These are phyloP conservation scores for Grigorovia humatica DNA, from an alignment of 805 yeast genomes.

Conservation along the genomic window DNA sequence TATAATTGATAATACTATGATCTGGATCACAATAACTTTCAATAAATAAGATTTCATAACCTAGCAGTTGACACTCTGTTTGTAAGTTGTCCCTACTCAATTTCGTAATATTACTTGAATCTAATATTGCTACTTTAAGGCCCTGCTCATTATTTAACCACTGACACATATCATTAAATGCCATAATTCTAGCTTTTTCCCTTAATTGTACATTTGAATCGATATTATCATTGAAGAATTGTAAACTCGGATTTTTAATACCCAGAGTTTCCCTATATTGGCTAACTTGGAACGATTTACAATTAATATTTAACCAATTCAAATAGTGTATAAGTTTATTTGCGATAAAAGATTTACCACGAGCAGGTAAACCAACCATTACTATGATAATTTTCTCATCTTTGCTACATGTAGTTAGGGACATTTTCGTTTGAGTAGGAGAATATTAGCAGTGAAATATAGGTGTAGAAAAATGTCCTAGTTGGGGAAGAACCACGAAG, in stretches of 20 bases:
- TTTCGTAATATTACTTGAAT: slow-evolving; percentile 82
- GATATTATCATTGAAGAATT: slow-evolving; percentile 64
- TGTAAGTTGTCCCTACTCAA: slow-evolving; percentile 58
- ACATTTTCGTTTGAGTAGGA: background rate
- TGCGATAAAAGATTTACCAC: slow-evolving; percentile 92
- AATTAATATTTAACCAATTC: slow-evolving; percentile 81
- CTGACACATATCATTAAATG: slow-evolving; percentile 67
- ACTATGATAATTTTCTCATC: slow-evolving; percentile 61
- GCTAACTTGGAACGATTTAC: slow-evolving; percentile 86
- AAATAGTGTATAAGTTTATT: slow-evolving; percentile 88
- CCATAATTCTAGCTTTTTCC: slow-evolving; percentile 57
- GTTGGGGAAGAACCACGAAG: too few relatives aligned
- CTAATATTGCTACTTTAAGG: slow-evolving; percentile 75
- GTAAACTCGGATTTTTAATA: slow-evolving; percentile 41
- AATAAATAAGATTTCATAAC: slow-evolving; percentile 80
- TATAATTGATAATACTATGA: slow-evolving; percentile 55
- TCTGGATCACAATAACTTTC: slow-evolving; percentile 88
- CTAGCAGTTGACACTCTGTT: slow-evolving; percentile 48
- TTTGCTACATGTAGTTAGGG: background rate
- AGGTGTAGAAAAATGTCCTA: too few relatives aligned
- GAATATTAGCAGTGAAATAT: too few relatives aligned
- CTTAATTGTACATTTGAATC: slow-evolving; percentile 54
- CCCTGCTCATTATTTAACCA: slow-evolving; percentile 48
- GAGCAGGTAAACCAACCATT: slow-evolving; percentile 80
- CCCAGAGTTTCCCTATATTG: slow-evolving; percentile 60